phyloP scores from a whole-genome alignment of 2,329 filamentous ascomycete species.

The Piedraia hortae region DNA sequence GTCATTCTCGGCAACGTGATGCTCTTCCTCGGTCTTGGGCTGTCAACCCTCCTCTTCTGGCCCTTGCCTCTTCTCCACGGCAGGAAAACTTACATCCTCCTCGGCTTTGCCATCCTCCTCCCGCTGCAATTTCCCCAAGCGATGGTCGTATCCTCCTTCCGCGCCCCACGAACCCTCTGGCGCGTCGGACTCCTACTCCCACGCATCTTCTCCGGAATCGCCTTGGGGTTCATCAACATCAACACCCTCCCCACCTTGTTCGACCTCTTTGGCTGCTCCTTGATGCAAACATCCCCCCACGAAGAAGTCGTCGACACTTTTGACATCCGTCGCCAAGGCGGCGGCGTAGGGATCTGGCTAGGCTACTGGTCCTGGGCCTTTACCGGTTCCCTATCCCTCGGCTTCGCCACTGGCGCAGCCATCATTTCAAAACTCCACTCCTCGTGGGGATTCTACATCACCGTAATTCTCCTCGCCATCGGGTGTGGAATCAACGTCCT shows the following conservation, averaged over 20 bases:
- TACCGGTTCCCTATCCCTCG: constrained; percentile 41
- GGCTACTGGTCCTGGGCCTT: constrained; percentile 55
- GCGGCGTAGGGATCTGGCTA: constrained; percentile 56
- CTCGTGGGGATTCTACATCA: constrained; percentile 50
- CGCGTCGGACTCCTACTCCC: constrained; percentile 33
- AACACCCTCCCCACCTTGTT: constrained; percentile 45
- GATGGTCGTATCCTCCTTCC: constrained; percentile 29
- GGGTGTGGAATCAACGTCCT: constrained; percentile 43
- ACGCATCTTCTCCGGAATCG: constrained; percentile 36
- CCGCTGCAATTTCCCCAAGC: constrained; percentile 53
- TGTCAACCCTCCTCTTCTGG: constrained; percentile 46
- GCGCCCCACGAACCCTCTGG: constrained; percentile 31
- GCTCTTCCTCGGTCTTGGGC: constrained; percentile 41
- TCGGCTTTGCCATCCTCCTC: constrained; percentile 38
- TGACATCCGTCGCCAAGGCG: constrained; percentile 46
- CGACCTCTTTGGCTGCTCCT: constrained; percentile 48
- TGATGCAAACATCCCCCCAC: constrained; percentile 45
- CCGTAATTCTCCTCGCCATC: constrained; percentile 35
- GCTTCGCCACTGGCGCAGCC: constrained; percentile 42
- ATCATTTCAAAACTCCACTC: constrained; percentile 38
- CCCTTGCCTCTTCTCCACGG: constrained; percentile 49
- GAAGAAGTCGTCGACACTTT: constrained; percentile 39
- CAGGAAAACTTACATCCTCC: constrained; percentile 48
- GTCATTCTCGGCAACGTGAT: constrained; percentile 46
- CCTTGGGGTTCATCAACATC: constrained; percentile 49